Evolutionary conservation across 116 monocot species (phyloP).

Genomic region (Papilionanthe hybrid): DNA sequence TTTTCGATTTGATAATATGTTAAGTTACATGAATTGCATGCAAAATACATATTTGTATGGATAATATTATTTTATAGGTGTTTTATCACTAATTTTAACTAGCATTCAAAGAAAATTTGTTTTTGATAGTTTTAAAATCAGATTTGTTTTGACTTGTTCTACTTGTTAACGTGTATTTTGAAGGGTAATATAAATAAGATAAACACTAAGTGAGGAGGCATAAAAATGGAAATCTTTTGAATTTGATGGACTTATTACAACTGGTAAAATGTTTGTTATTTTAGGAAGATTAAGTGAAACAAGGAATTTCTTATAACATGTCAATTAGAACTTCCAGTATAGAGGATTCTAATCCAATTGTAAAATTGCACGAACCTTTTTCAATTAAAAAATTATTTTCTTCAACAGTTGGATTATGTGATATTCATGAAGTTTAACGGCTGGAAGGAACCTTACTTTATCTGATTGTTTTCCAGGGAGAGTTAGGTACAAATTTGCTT

Average conservation of each 20-base stretch:
- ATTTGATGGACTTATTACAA: too few species aligned
- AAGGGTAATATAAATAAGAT: background rate
- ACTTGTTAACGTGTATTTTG: background rate
- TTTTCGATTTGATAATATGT: background rate
- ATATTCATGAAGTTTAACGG: background rate
- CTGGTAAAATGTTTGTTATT: background rate
- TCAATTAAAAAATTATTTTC: background rate
- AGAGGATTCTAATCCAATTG: background rate
- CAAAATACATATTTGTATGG: background rate
- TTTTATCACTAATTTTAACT: background rate
- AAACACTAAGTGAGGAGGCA: background rate
- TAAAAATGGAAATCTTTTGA: background rate
- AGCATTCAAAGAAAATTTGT: background rate
- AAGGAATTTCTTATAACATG: background rate
- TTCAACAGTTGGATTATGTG: background rate
- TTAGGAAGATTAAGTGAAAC: background rate
- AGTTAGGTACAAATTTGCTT: conserved; percentile 96
- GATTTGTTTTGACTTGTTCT: background rate
- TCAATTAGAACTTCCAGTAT: background rate
- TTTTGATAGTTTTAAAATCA: background rate
- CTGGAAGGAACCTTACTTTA: background rate
- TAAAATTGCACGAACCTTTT: background rate
- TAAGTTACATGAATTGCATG: background rate
- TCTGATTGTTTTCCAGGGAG: conserved; percentile 48
- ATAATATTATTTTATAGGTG: background rate